Conservation (phyloP, 345 rosid genomes). For the Lumnitzera littorea region DNA sequence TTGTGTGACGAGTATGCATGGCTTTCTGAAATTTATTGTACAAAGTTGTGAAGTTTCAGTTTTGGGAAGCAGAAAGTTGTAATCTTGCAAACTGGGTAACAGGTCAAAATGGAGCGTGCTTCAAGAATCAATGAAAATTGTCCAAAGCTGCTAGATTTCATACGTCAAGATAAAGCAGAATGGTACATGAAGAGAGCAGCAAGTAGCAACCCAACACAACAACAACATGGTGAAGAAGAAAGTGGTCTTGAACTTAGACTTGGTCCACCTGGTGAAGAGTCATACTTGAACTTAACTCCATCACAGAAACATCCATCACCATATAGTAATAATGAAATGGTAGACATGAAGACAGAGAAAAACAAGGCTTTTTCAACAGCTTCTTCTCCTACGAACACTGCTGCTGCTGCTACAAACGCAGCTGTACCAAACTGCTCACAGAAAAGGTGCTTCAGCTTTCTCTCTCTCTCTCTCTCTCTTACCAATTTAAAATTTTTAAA, state of each 20-base stretch:
- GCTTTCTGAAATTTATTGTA: too few species aligned
- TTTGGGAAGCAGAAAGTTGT: too few species aligned
- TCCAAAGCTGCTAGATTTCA: constrained; percentile 51
- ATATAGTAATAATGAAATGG: not conserved
- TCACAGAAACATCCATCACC: constrained; percentile 7
- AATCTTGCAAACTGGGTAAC: too few species aligned
- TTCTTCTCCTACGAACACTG: constrained; percentile 8
- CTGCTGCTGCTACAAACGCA: constrained; percentile 25
- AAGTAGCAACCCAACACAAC: constrained; percentile 20
- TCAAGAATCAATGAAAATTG: constrained; percentile 15
- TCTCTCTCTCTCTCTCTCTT: not conserved
- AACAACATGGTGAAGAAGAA: constrained; percentile 30
- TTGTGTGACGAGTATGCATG: too few species aligned
- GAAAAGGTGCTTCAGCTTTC: constrained; percentile 44
- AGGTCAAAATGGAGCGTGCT: constrained; percentile 1
- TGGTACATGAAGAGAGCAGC: constrained; percentile 27
- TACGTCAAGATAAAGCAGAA: constrained; percentile 33
- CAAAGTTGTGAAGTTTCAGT: too few species aligned
- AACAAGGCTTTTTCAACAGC: constrained; percentile 30
- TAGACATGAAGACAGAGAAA: constrained; percentile 24
- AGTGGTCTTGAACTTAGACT: constrained; percentile 76
- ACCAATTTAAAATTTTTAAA: not conserved
- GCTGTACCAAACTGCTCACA: constrained; percentile 51
- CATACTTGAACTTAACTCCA: constrained; percentile 17
- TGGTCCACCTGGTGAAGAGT: constrained; percentile 78